These are phyloP conservation scores for Cercospora zeina DNA, from an alignment of 2,329 filamentous ascomycete genomes.

Conservation along the genomic window DNA sequence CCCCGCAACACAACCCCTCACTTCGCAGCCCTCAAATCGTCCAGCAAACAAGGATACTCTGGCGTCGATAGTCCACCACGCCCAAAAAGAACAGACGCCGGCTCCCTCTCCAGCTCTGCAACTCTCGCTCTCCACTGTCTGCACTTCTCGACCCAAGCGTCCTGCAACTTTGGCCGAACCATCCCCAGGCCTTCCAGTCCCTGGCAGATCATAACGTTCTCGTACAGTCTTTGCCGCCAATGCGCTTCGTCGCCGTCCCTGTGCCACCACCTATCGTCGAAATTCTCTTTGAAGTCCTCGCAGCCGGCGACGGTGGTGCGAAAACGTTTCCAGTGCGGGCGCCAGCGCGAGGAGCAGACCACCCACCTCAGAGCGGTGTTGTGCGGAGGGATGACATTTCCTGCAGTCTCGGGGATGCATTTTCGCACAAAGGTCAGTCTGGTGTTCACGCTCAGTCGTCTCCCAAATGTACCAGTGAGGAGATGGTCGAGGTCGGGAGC, in stretches of 20 bases:
- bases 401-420: constrained; percentile 35
- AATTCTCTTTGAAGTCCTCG: constrained; percentile 25
- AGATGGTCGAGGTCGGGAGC: constrained; percentile 31
- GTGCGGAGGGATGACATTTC: constrained; percentile 5
- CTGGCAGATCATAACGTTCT: constrained; percentile 34
- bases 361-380: constrained; percentile 28
- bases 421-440: constrained; percentile 40
- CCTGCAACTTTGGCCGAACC: constrained; percentile 23
- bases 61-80: constrained; percentile 20
- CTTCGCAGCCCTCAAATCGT: constrained; percentile 24
- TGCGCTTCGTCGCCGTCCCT: constrained; percentile 7
- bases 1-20: constrained; percentile 21
- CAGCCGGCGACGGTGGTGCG: constrained; percentile 19
- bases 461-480: constrained; percentile 17
- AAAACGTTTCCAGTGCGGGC: constrained; percentile 33
- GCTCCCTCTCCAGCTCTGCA: constrained; percentile 25
- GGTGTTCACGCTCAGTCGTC: constrained; percentile 28
- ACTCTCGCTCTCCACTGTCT: constrained; percentile 27
- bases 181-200: constrained; percentile 39
- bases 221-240: constrained; percentile 35
- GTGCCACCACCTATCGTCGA: constrained; percentile 21
- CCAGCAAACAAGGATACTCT: constrained; percentile 27
- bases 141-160: constrained; percentile 27
- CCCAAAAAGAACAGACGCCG: constrained; percentile 16
- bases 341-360: constrained; percentile 35